phyloP scores from a whole-genome alignment of 176 grass and related monocot species.

The Phoenix dactylifera region DNA sequence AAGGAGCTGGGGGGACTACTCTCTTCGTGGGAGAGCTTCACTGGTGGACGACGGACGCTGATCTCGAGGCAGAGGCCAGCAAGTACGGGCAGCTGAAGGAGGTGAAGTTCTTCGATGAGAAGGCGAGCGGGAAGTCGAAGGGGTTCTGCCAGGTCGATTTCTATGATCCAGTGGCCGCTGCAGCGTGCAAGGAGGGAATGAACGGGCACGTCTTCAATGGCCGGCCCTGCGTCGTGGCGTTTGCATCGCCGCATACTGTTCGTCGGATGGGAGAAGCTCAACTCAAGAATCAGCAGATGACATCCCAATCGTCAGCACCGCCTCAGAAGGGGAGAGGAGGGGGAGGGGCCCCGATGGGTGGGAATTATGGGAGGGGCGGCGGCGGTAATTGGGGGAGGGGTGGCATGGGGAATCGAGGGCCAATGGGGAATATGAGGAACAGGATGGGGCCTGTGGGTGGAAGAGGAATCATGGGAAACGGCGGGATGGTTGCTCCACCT shows the following conservation, averaged over 20 bases:
- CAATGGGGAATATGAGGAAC: conserved; percentile 48
- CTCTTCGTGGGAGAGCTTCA: conserved; percentile 83
- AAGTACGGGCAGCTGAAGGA: conserved; percentile 84
- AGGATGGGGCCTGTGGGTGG: conserved; percentile 46
- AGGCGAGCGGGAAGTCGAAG: conserved; percentile 90
- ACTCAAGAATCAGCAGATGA: conserved; percentile 57
- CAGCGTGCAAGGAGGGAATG: conserved; percentile 68
- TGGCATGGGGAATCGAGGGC: conserved; percentile 46
- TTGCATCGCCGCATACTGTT: conserved; percentile 34
- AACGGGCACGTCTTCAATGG: conserved; percentile 65
- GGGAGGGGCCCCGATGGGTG: too few species aligned
- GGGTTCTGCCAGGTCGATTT: conserved; percentile 78
- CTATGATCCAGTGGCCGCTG: conserved; percentile 36
- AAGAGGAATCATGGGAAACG: conserved; percentile 63
- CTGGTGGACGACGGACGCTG: conserved; percentile 92
- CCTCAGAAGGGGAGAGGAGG: conserved; percentile 33
- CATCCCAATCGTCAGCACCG: conserved; percentile 27
- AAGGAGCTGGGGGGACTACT: conserved; percentile 24
- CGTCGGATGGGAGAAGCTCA: conserved; percentile 68
- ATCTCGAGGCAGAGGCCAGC: conserved; percentile 56
- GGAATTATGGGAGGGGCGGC: too few species aligned
- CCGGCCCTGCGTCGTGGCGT: conserved; percentile 65
- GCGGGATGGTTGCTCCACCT: conserved; percentile 49
- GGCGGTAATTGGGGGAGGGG: conserved; percentile 37
- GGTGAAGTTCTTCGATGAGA: conserved; percentile 85